Conservation (phyloP, 1,284 basidiomycete genomes). For the Pterulicium gracile region DNA sequence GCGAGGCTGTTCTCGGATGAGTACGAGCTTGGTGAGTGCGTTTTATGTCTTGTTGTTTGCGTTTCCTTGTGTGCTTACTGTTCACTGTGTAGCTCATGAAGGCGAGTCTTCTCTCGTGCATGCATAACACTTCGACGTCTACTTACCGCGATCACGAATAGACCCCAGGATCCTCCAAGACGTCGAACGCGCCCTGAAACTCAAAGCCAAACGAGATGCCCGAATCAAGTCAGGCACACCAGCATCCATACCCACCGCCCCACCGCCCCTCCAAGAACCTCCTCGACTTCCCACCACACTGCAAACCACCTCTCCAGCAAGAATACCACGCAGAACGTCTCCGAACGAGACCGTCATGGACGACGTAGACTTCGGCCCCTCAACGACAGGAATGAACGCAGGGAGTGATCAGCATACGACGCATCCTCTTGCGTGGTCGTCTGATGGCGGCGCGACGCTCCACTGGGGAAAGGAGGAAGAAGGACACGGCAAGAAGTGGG, state of each 20-base stretch:
- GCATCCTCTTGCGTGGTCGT: conserved; percentile 53
- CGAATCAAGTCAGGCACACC: conserved; percentile 31
- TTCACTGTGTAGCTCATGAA: conserved; percentile 41
- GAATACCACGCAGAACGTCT: conserved; percentile 19
- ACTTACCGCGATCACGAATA: conserved; percentile 18
- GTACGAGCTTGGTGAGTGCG: conserved; percentile 57
- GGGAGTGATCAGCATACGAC: conserved; percentile 15
- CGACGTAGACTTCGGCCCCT: conserved; percentile 67
- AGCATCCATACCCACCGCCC: neutral
- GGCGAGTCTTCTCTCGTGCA: conserved; percentile 27
- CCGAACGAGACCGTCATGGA: conserved; percentile 17
- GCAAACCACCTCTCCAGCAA: conserved; percentile 23
- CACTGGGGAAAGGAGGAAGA: conserved; percentile 45
- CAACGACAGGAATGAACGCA: conserved; percentile 21
- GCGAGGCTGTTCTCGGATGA: conserved; percentile 45
- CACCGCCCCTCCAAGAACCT: neutral
- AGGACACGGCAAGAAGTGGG: neutral
- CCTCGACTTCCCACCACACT: conserved; percentile 19
- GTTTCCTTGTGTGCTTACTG: conserved; percentile 1
- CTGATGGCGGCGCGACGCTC: conserved; percentile 53
- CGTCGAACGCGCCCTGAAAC: conserved; percentile 56
- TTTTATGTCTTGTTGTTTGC: conserved; percentile 6
- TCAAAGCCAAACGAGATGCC: conserved; percentile 62
- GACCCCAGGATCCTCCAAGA: conserved; percentile 67
- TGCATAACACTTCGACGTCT: conserved; percentile 7